Base-by-base conservation (phyloP, 2,329 filamentous ascomycete species). In the Chrysoporthe cubensis region DNA sequence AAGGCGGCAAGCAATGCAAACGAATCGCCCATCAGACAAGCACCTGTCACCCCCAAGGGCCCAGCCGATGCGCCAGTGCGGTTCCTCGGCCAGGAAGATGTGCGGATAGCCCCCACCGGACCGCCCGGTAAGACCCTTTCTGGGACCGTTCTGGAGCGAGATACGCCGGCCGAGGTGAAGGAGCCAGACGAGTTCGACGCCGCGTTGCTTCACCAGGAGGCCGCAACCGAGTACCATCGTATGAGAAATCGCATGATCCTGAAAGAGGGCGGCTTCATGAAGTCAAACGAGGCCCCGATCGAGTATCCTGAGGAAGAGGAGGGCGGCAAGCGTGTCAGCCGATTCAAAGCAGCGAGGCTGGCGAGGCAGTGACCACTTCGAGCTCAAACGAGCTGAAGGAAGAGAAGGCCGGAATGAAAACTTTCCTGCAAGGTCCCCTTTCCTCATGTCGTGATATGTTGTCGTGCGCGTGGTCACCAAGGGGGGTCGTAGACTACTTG, bases 211-310 rank as follows among this genome's bases (percentile, higher is more conserved):
- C 86, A 91, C 64, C 89, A 92, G 70, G 91, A 97, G 77, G 89
- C 97, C 16, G 90, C 92, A 8, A 87, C 88, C 48, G 92, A 96
- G 75, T 97, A 97, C 78, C 91, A 97, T 77, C 89, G 88, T 57
- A 84, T 92, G 77, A 90, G 95, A 26, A 97, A 94, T 76, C 88
- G 87, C 74, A 90, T 96, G 79, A 94, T 97, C 65, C 88, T 93
- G 72, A 87, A 89, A 73, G 88, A 96, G 73, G 94, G 94, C 63
- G 94, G 94, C 3, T 97, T 97, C 77, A 80, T 91, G 73, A 86
- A 88, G 67, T 87, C 93, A 72, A 88, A 91, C 68, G 89, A 93
- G 69, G 84, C 87, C 64, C 86, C 87, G 21, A 87, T 89, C 59
- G 85, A 91, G 64, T 87, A 91, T 1, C 82, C 94, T 57, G 89